Percentiles rank a stretch among this genome's conserved stretches.
Conservation (phyloP, 2,329 filamentous ascomycete species). For the Hyphodiscus sp. region DNA sequence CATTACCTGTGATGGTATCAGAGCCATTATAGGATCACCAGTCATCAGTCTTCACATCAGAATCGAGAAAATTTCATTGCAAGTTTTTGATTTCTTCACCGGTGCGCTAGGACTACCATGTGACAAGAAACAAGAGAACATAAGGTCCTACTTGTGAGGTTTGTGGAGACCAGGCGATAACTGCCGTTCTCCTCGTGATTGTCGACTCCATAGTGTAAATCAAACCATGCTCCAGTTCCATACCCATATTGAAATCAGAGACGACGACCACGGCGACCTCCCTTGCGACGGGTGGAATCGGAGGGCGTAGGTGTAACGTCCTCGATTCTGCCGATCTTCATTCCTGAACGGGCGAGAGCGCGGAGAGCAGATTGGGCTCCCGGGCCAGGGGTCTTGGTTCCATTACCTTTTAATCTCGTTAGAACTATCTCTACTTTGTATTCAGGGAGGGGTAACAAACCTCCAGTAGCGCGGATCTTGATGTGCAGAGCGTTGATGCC, state of each 20-base stretch:
- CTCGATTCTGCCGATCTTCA: conserved; percentile 99
- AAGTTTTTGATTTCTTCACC: conserved; percentile 25
- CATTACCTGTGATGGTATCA: neutral
- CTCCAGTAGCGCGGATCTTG: conserved; percentile 99
- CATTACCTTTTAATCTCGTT: conserved; percentile 60
- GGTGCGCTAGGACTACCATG: conserved; percentile 33
- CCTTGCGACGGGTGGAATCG: conserved; percentile 99
- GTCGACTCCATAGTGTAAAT: conserved; percentile 55
- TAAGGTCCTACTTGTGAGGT: conserved; percentile 20
- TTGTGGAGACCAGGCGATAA: conserved; percentile 56
- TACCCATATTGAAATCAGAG: conserved; percentile 54
- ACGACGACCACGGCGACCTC: conserved; percentile 99
- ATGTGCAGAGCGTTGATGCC: conserved; percentile 96
- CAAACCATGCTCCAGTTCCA: conserved; percentile 27
- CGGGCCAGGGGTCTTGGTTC: conserved; percentile 99
- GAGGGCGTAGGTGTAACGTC: conserved; percentile 98
- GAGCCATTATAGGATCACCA: neutral
- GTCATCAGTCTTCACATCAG: neutral
- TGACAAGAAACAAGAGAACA: conserved; percentile 37
- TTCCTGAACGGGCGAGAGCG: conserved; percentile 96
- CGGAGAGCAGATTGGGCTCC: conserved; percentile 99
- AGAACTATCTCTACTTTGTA: conserved; percentile 2
- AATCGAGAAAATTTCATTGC: conserved; percentile 3
- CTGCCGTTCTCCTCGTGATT: conserved; percentile 67
- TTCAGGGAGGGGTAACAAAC: conserved; percentile 37